phyloP scores from a whole-genome alignment of 768 basidiomycete species.

The Favolaschia claudopus region DNA sequence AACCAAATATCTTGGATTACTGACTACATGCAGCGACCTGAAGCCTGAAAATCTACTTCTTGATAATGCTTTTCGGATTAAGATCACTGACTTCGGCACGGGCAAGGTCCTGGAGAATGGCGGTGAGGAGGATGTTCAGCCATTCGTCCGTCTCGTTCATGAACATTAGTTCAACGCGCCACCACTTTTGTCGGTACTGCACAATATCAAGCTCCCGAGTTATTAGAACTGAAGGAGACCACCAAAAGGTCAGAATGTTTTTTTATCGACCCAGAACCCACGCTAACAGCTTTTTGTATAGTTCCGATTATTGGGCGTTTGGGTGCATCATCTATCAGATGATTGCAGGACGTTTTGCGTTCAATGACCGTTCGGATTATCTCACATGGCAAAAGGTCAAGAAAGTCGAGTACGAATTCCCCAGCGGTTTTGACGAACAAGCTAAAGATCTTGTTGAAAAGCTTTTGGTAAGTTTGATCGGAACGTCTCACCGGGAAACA shows the following conservation, averaged over 20 bases:
- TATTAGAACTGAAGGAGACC: slow-evolving; percentile 76
- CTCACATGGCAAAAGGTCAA: slow-evolving; percentile 96
- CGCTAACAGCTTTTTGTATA: slow-evolving; percentile 36
- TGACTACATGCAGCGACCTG: slow-evolving; percentile 61
- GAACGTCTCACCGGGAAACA: background rate
- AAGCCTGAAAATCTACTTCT: slow-evolving; percentile 91
- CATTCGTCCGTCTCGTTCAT: background rate
- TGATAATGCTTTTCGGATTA: slow-evolving; percentile 86
- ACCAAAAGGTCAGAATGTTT: slow-evolving; percentile 67
- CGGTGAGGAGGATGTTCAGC: slow-evolving; percentile 46
- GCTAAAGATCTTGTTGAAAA: slow-evolving; percentile 82
- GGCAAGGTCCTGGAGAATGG: slow-evolving; percentile 74
- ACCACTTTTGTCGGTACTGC: slow-evolving; percentile 74
- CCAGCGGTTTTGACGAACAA: slow-evolving; percentile 82
- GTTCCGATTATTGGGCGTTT: slow-evolving; percentile 95
- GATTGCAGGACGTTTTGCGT: slow-evolving; percentile 90
- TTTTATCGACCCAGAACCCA: slow-evolving; percentile 18
- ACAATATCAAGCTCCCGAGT: slow-evolving; percentile 89
- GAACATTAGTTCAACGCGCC: slow-evolving; percentile 23
- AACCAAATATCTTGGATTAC: background rate
- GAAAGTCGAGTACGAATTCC: slow-evolving; percentile 84
- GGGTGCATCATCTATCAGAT: slow-evolving; percentile 96
- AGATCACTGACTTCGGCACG: slow-evolving; percentile 97
- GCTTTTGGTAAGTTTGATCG: slow-evolving; percentile 63
- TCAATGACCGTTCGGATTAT: slow-evolving; percentile 91